A percentile compares a stretch with the other conserved stretches of the same genome.
These are phyloP conservation scores for Cladophialophora yegresii DNA, from an alignment of 2,329 filamentous ascomycete species.

Conservation along the genomic window DNA sequence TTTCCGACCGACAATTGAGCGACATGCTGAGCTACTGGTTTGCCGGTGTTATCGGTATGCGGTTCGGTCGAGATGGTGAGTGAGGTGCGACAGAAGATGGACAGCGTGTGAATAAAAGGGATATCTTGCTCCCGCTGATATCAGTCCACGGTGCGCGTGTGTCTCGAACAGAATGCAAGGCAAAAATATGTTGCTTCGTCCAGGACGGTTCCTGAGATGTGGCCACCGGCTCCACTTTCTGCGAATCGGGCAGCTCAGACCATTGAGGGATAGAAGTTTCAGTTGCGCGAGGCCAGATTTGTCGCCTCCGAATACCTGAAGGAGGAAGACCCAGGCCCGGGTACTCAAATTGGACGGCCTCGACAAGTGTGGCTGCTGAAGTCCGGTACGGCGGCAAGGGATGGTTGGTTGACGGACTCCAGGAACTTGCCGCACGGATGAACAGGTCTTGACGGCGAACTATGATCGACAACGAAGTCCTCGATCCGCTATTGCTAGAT, in stretches of 20 bases:
- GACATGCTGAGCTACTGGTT: slow-evolving; percentile 4
- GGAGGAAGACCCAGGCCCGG: slow-evolving; percentile 26
- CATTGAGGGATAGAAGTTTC: slow-evolving; percentile 19
- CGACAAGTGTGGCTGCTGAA: slow-evolving; percentile 16
- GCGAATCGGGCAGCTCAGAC: slow-evolving; percentile 18
- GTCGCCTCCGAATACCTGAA: slow-evolving; percentile 29
- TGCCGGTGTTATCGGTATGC: not conserved
- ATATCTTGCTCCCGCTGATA: slow-evolving; percentile 15
- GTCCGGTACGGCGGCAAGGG: slow-evolving; percentile 29
- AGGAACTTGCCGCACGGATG: slow-evolving; percentile 7
- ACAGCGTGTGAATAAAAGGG: slow-evolving; percentile 12
- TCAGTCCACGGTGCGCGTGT: slow-evolving; percentile 21
- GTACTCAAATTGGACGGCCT: slow-evolving; percentile 19
- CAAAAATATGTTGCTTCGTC: slow-evolving; percentile 27
- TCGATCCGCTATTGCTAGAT: slow-evolving; percentile 12
- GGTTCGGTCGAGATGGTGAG: not conserved
- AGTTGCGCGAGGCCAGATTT: slow-evolving; percentile 19
- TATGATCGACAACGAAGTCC: slow-evolving; percentile 15
- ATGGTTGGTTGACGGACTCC: slow-evolving; percentile 16
- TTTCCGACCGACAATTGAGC: not conserved
- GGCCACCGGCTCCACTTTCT: slow-evolving; percentile 20
- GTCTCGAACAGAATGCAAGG: slow-evolving; percentile 35
- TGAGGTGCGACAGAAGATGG: slow-evolving; percentile 8
- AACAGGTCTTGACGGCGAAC: slow-evolving; percentile 8
- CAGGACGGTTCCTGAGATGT: slow-evolving; percentile 26